Evolutionary conservation across 352 stramenopile species (phyloP).

Genomic region (Globisporangium paroecandrum): DNA sequence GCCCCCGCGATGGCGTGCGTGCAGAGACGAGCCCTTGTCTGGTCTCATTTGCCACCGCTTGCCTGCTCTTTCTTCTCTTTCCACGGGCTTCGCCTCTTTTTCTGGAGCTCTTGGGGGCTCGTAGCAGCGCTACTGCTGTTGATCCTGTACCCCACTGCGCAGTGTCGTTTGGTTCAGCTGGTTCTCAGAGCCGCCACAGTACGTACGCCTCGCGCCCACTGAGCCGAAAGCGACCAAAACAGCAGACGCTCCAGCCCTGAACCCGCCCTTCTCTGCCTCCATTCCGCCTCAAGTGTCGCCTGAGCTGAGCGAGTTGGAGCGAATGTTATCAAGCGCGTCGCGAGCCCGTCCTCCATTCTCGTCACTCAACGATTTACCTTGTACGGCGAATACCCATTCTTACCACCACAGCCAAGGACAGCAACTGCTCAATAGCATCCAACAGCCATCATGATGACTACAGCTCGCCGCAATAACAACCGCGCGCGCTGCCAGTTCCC

Average conservation of each 20-base stretch:
- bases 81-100: neutral
- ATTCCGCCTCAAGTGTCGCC: neutral
- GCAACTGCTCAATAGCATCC: constrained; percentile 19
- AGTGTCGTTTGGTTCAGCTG: constrained; percentile 8
- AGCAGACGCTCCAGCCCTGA: constrained; percentile 8
- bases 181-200: neutral
- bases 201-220: neutral
- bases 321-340: neutral
- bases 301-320: neutral
- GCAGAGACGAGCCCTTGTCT: constrained; percentile 8
- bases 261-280: constrained; percentile 18
- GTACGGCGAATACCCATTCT: constrained; percentile 21
- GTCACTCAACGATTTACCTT: constrained; percentile 37
- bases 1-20: constrained; percentile 3
- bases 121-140: neutral
- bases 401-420: constrained; percentile 15
- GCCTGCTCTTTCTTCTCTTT: constrained; percentile 11
- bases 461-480: constrained; percentile 54
- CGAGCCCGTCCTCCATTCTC: neutral
- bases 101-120: neutral
- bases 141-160: neutral
- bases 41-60: constrained; percentile 5
- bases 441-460: constrained; percentile 25
- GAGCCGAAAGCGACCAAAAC: constrained; percentile 7
- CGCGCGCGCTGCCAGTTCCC: constrained; percentile 70